phyloP scores from a whole-genome alignment of 208 protist genomes.

The Kentomonas sorsogonicus region DNA sequence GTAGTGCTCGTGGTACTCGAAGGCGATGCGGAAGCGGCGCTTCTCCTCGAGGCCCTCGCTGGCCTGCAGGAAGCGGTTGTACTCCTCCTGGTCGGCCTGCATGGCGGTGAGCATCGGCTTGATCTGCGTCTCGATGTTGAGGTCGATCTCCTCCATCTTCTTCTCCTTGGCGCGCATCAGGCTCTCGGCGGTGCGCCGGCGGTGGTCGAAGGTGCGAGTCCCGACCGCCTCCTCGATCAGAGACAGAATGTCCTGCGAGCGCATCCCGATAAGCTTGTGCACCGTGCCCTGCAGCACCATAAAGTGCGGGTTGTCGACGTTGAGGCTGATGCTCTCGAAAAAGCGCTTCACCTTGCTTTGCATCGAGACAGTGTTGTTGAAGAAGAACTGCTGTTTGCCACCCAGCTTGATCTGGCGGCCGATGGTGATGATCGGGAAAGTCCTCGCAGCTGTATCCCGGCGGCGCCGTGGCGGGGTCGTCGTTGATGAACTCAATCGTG shows the following conservation, averaged over 20 bases:
- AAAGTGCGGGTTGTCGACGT: constrained; percentile 99
- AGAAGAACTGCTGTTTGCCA: constrained; percentile 98
- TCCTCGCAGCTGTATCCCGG: constrained; percentile 97
- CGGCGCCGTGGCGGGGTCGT: constrained; percentile 92
- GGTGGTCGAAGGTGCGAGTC: constrained; percentile 99
- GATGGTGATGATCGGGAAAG: constrained; percentile 95
- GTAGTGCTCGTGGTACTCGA: constrained; percentile 58
- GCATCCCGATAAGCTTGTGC: constrained; percentile 99
- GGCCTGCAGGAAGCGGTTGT: constrained; percentile 58
- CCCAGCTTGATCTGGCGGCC: constrained; percentile 96
- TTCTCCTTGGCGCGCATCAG: constrained; percentile 99
- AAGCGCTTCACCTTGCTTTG: constrained; percentile 97
- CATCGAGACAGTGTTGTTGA: constrained; percentile 97
- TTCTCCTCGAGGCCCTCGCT: constrained; percentile 71
- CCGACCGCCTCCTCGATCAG: constrained; percentile 99
- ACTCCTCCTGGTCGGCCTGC: constrained; percentile 85
- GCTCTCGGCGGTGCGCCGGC: constrained; percentile 93
- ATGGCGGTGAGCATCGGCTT: constrained; percentile 83
- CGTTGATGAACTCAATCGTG: constrained; percentile 99
- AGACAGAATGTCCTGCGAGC: constrained; percentile 97
- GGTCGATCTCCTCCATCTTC: constrained; percentile 98
- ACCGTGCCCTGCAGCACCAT: constrained; percentile 99
- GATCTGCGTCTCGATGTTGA: constrained; percentile 84
- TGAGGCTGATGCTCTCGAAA: constrained; percentile 99
- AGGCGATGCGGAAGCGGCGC: constrained; percentile 59